Evolutionary conservation across 306 rosid species (phyloP), one percentile per base, ranked within the genome.

Genomic region (Pterocarpus macrocarpus): DNA sequence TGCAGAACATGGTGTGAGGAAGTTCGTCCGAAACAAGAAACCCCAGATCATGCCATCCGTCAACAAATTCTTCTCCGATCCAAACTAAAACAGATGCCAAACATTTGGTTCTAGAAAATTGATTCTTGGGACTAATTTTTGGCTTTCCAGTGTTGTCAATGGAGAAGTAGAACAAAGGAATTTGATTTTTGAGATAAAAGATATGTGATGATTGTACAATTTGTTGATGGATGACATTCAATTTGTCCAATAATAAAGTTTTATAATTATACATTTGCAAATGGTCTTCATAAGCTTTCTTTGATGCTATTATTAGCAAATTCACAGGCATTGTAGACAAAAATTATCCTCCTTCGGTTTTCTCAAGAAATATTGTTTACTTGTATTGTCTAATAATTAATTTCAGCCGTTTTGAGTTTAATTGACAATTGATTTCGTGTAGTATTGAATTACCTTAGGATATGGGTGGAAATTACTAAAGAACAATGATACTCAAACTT

Each of bases 31-130:
- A 47, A 82, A 63, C 82, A 85, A 28, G 83, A 0, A 44, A 13
- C 81, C 97, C 72, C 83, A 95, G 90, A 87, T 95, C 80, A 95
- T 95, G 99, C 97, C 99, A 38, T 81, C 90, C 82, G 0, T 95
- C 91, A 93, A 95, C 92, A 84, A 69, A 7, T 95, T 90, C 88
- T 91, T 95, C 97, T 95, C 99, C 41, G 91, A 93, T 15, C 97
- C 94, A 75, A 87, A 90, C 75, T 89, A 59, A 82, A 52, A 22
- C 35, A 28, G 28, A 71, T 59, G 30, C 66, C 72, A 7, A 16
- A 16, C 5, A 43, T 41, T 50, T 11, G 47, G 34, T 69, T 35
- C 34, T 22, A 5, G 36, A 67, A 53, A 61, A 28, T 53, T 64
- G 69, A 3, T 56, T 28, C 53, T 5, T 39, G 82, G 63, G 68